Conservation (phyloP, 2,329 filamentous ascomycete genomes). For the Phialophora chinensis region DNA sequence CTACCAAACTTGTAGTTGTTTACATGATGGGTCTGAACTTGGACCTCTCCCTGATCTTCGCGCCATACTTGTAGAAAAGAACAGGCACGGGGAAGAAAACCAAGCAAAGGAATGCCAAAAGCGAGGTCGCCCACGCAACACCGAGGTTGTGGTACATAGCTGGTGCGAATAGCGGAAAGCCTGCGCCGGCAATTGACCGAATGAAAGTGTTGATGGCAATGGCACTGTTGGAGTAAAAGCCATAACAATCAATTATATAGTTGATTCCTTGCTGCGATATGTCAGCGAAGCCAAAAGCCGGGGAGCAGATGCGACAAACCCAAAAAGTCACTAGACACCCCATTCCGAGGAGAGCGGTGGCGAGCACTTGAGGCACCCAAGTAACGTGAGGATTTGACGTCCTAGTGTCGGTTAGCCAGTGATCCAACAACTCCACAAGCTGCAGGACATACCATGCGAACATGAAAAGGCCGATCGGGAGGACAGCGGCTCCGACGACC, state of each 20-base stretch:
- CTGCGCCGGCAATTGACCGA: conserved; percentile 45
- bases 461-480: conserved; percentile 56
- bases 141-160: conserved; percentile 49
- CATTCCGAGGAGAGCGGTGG: conserved; percentile 52
- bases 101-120: conserved; percentile 48
- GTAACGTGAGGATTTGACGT: conserved; percentile 48
- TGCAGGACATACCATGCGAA: conserved; percentile 52
- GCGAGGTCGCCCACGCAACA: conserved; percentile 48
- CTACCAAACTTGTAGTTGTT: neutral
- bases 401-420: conserved; percentile 20
- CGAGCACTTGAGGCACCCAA: conserved; percentile 54
- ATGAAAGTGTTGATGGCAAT: conserved; percentile 49
- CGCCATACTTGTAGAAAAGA: conserved; percentile 56
- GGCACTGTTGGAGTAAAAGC: conserved; percentile 49
- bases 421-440: neutral
- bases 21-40: conserved; percentile 43
- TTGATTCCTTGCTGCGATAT: conserved; percentile 46
- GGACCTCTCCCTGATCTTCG: conserved; percentile 52
- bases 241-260: conserved; percentile 52
- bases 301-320: neutral
- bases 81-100: conserved; percentile 56
- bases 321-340: conserved; percentile 53
- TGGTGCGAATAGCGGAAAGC: conserved; percentile 41
- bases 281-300: neutral
- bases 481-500: conserved; percentile 50